These are phyloP conservation scores for Solanum megistacrolobum DNA, from an alignment of 257 asterid genomes.

Conservation along the genomic window DNA sequence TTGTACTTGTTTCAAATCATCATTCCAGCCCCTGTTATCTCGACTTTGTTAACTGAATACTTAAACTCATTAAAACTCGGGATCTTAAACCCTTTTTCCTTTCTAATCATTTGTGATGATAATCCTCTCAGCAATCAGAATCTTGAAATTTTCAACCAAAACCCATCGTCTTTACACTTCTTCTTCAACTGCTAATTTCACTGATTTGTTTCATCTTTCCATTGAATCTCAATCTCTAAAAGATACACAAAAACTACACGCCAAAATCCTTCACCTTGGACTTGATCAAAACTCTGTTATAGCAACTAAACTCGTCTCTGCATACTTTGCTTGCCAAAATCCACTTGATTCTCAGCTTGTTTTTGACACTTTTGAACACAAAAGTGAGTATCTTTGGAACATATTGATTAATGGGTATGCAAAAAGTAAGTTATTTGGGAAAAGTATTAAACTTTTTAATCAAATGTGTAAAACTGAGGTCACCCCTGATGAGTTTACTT, in stretches of 20 bases:
- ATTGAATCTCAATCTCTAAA: constrained; percentile 28
- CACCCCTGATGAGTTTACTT: constrained; percentile 47
- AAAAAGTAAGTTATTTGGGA: constrained; percentile 14
- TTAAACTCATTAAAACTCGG: neutral
- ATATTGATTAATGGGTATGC: constrained; percentile 51
- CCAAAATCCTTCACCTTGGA: constrained; percentile 33
- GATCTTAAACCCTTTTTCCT: too few relatives aligned
- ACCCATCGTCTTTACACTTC: constrained; percentile 3
- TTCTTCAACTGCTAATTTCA: constrained; percentile 21
- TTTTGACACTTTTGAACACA: constrained; percentile 26
- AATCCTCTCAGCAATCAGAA: constrained; percentile 12
- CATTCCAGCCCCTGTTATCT: neutral
- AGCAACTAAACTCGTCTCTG: constrained; percentile 53
- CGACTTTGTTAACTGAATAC: neutral
- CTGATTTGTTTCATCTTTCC: constrained; percentile 28
- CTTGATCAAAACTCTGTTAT: constrained; percentile 36
- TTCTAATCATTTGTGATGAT: neutral
- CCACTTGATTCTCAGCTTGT: constrained; percentile 25
- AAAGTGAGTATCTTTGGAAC: constrained; percentile 41
- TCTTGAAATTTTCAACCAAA: neutral
- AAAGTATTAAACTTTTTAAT: constrained; percentile 43
- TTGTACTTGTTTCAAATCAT: neutral
- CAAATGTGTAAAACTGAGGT: constrained; percentile 18
- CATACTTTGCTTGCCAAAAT: constrained; percentile 26
- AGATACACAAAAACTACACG: constrained; percentile 31